Percentiles rank a stretch among this genome's conserved stretches.
phyloP scores from a whole-genome alignment of 2,329 filamentous ascomycete species.

The Curvularia sp. region DNA sequence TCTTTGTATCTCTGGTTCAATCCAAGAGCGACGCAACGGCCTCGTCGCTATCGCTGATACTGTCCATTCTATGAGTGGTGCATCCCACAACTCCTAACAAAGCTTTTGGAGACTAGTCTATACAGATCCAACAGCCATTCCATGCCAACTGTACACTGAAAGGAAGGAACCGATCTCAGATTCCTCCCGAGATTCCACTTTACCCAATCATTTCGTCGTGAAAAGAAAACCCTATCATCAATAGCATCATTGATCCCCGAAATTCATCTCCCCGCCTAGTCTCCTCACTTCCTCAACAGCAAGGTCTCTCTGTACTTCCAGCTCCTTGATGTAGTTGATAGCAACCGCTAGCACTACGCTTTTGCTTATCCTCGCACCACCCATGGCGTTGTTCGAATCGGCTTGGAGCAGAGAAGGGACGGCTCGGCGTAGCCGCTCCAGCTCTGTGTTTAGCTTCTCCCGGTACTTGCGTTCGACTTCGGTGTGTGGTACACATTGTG shows the following conservation, averaged over 20 bases:
- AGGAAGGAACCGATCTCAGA: neutral
- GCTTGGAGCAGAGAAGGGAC: slow-evolving; percentile 30
- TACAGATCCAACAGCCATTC: neutral
- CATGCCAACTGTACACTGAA: neutral
- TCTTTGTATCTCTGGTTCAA: neutral
- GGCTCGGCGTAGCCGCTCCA: slow-evolving; percentile 32
- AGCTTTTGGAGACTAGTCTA: neutral
- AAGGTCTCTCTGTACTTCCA: slow-evolving; percentile 20
- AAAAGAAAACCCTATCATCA: neutral
- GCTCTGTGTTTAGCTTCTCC: slow-evolving; percentile 35
- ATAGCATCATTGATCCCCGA: neutral
- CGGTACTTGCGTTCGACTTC: slow-evolving; percentile 27
- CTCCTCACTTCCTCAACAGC: slow-evolving; percentile 17
- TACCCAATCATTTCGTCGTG: neutral
- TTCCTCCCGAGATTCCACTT: neutral
- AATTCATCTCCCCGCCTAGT: slow-evolving; percentile 11
- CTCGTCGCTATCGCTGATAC: neutral
- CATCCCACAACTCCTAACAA: neutral
- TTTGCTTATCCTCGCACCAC: slow-evolving; percentile 20
- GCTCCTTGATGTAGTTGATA: slow-evolving; percentile 22
- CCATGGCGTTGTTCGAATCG: slow-evolving; percentile 12
- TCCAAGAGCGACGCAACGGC: neutral
- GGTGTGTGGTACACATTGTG: slow-evolving; percentile 29
- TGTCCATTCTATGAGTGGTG: neutral
- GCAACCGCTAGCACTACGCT: slow-evolving; percentile 22